Conservation (phyloP, 2,329 filamentous ascomycete species). For the Fusarium pininemorale region DNA sequence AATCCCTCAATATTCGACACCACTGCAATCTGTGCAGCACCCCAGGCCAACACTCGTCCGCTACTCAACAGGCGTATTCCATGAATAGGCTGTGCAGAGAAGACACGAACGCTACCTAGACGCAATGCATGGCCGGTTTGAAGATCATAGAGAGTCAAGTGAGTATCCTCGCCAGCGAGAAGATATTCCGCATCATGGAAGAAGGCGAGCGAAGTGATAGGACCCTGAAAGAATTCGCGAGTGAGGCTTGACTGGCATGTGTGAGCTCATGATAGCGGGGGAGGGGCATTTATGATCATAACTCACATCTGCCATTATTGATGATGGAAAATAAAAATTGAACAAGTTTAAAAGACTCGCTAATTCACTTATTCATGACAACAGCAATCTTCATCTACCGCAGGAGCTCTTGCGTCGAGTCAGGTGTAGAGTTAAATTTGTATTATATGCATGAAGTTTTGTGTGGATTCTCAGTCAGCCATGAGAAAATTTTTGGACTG, state of each 20-base stretch:
- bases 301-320: slow-evolving; percentile 32
- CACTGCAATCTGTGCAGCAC: slow-evolving; percentile 66
- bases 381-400: not conserved
- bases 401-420: not conserved
- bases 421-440: not conserved
- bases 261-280: slow-evolving; percentile 39
- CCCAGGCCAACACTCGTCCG: slow-evolving; percentile 71
- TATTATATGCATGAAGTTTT: slow-evolving; percentile 21
- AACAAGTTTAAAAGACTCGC: not conserved
- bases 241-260: slow-evolving; percentile 29
- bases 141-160: slow-evolving; percentile 63
- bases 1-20: slow-evolving; percentile 38
- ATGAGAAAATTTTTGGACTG: slow-evolving; percentile 38
- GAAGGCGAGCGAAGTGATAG: slow-evolving; percentile 69
- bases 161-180: slow-evolving; percentile 68
- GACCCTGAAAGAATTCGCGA: slow-evolving; percentile 57
- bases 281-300: slow-evolving; percentile 35
- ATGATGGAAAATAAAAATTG: not conserved
- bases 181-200: slow-evolving; percentile 54
- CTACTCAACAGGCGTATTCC: slow-evolving; percentile 65
- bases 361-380: not conserved
- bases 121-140: slow-evolving; percentile 45
- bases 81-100: slow-evolving; percentile 76
- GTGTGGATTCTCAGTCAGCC: slow-evolving; percentile 37
- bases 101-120: slow-evolving; percentile 61